phyloP scores from a whole-genome alignment of 495 filamentous ascomycete genomes.

The Penicillium steckii region DNA sequence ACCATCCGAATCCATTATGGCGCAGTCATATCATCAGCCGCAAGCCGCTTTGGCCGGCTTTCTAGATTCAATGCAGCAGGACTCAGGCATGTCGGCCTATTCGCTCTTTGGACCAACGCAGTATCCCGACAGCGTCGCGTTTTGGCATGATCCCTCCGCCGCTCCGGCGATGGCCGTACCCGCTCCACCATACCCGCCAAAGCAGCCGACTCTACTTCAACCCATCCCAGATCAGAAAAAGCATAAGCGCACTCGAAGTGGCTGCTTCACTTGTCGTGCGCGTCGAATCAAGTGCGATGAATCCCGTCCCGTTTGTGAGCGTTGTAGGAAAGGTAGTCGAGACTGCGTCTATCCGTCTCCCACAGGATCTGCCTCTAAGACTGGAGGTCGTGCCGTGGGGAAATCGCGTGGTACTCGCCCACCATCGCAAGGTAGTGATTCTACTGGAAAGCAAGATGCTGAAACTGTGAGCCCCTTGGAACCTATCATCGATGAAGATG shows the following conservation, averaged over 20 bases:
- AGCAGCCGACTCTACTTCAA: conserved; percentile 32
- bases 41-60: conserved; percentile 35
- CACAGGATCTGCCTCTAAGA: conserved; percentile 43
- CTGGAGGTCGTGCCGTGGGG: conserved; percentile 40
- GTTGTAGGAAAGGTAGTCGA: conserved; percentile 81
- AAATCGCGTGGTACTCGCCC: conserved; percentile 42
- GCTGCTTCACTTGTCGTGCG: conserved; percentile 90
- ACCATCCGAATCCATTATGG: conserved; percentile 26
- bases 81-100: conserved; percentile 31
- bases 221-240: conserved; percentile 71
- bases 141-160: conserved; percentile 41
- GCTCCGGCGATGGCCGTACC: conserved; percentile 21
- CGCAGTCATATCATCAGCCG: conserved; percentile 33
- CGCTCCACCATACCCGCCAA: conserved; percentile 27
- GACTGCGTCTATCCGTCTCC: conserved; percentile 81
- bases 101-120: conserved; percentile 37
- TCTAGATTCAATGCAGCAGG: conserved; percentile 29
- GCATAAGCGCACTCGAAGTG: conserved; percentile 88
- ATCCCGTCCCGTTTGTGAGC: conserved; percentile 79
- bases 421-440: conserved; percentile 46
- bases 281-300: conserved; percentile 95
- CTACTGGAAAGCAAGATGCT: conserved; percentile 44
- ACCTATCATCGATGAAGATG: conserved; percentile 64
- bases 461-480: conserved; percentile 53
- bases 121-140: conserved; percentile 43